Conservation (phyloP, 352 stramenopile genomes). For the Thraustotheca clavata region DNA sequence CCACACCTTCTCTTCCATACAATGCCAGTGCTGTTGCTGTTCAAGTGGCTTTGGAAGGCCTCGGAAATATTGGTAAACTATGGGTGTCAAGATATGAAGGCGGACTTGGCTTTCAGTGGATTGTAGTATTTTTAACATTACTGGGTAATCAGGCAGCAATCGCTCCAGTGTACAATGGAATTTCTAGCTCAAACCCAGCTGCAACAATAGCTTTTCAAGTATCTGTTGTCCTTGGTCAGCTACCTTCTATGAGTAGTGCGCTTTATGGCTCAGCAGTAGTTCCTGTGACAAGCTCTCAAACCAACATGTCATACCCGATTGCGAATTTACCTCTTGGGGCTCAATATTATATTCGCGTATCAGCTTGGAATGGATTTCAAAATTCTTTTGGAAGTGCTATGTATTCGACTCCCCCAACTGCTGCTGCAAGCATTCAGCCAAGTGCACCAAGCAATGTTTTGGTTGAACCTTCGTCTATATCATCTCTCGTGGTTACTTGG, state of each 20-base stretch:
- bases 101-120: conserved; percentile 43
- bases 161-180: background rate
- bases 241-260: conserved; percentile 73
- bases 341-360: conserved; percentile 82
- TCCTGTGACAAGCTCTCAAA: conserved; percentile 23
- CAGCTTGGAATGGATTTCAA: conserved; percentile 90
- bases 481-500: conserved; percentile 42
- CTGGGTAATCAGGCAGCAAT: conserved; percentile 54
- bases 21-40: conserved; percentile 50
- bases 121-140: conserved; percentile 53
- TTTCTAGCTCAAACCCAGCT: conserved; percentile 36
- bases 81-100: conserved; percentile 39
- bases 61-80: conserved; percentile 38
- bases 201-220: conserved; percentile 33
- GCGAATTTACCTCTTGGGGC: conserved; percentile 30
- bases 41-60: conserved; percentile 35
- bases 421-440: conserved; percentile 29
- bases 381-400: conserved; percentile 70
- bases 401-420: conserved; percentile 70
- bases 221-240: conserved; percentile 29
- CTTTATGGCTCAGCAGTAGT: conserved; percentile 56
- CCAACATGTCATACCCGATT: conserved; percentile 31
- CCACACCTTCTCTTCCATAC: conserved; percentile 57
- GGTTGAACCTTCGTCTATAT: conserved; percentile 32
- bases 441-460: conserved; percentile 40